Conservation (phyloP, 2,329 filamentous ascomycete species). For the Alternaria brassicae region DNA sequence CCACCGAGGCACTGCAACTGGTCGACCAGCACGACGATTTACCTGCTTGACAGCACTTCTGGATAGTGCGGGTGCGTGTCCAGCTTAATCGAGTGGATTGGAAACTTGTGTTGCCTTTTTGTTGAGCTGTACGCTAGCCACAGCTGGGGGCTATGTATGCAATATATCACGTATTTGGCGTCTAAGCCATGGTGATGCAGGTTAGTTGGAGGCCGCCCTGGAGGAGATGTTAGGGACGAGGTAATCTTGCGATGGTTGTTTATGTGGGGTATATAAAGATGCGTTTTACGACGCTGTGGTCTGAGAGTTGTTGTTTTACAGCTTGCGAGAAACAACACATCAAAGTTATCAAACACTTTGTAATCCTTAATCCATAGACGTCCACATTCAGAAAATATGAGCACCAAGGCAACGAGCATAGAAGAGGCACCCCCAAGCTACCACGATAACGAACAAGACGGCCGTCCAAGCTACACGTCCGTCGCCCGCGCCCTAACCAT, state of each 20-base stretch:
- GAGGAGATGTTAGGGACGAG: background rate
- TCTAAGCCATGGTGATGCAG: constrained; percentile 2
- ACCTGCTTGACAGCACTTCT: background rate
- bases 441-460: background rate
- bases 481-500: constrained; percentile 7
- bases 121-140: background rate
- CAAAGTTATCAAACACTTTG: background rate
- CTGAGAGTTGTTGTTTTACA: background rate
- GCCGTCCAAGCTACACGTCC: constrained; percentile 18
- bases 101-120: background rate
- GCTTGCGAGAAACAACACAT: background rate
- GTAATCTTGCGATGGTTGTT: background rate
- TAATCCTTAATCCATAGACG: no score
- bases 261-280: background rate
- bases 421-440: constrained; percentile 14
- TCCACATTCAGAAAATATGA: background rate
- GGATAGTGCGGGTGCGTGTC: background rate
- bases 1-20: background rate
- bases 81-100: background rate
- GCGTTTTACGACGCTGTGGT: background rate
- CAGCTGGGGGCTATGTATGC: background rate
- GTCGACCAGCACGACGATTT: background rate
- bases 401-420: background rate
- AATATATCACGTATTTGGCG: background rate
- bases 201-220: background rate